Percentiles rank a stretch among this genome's conserved stretches.
These are phyloP conservation scores for Orychophragmus violaceus DNA, from an alignment of 345 rosid species.

Conservation along the genomic window DNA sequence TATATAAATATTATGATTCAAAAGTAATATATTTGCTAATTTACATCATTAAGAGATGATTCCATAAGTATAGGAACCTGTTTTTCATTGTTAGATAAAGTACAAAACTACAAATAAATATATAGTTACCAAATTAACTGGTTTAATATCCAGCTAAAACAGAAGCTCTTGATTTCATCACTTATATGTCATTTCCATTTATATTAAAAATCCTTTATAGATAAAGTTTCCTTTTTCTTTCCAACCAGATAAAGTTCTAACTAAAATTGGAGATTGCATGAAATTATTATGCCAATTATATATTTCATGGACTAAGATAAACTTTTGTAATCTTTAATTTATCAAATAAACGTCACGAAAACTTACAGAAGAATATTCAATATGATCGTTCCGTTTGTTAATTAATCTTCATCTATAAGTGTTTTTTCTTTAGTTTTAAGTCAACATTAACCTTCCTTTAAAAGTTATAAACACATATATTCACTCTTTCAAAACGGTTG, in stretches of 20 bases:
- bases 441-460: background rate
- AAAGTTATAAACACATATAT: background rate
- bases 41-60: background rate
- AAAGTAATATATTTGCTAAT: background rate
- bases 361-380: background rate
- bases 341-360: background rate
- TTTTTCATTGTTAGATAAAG: background rate
- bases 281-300: background rate
- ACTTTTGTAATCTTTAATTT: background rate
- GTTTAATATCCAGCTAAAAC: background rate
- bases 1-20: background rate
- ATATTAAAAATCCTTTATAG: background rate
- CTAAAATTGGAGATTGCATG: background rate
- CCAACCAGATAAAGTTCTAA: background rate
- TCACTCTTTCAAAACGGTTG: too few species aligned
- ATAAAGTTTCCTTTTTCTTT: background rate
- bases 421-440: background rate
- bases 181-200: background rate
- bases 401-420: background rate
- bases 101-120: background rate
- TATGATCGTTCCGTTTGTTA: background rate
- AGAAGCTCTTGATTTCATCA: background rate
- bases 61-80: background rate
- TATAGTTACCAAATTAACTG: background rate
- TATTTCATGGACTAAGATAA: background rate